Evolutionary conservation across 306 rosid species (phyloP).

Genomic region (Gynostemma pentaphyllum): DNA sequence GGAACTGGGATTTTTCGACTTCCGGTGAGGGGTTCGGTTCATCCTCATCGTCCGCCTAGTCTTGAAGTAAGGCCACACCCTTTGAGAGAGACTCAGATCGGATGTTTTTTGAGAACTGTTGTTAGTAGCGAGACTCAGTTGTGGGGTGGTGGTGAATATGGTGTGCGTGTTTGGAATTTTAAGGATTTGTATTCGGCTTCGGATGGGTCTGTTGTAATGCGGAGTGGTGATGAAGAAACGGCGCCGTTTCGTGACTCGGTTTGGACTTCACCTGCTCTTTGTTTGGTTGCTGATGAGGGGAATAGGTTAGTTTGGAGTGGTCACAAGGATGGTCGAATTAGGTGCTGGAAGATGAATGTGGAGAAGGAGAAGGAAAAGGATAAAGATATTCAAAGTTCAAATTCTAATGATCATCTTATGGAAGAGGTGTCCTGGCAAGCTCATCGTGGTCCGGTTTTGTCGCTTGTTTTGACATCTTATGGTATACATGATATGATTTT

Average conservation of each 20-base stretch:
- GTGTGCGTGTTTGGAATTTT: slow-evolving; percentile 59
- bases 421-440: slow-evolving; percentile 49
- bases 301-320: slow-evolving; percentile 75
- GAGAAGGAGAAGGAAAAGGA: no score
- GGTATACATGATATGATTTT: slow-evolving; percentile 13
- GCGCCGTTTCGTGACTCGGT: slow-evolving; percentile 61
- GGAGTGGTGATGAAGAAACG: slow-evolving; percentile 53
- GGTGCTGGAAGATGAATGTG: slow-evolving; percentile 69
- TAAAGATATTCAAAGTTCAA: neutral
- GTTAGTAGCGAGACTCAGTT: slow-evolving; percentile 44
- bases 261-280: slow-evolving; percentile 46
- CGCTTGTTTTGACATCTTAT: slow-evolving; percentile 32
- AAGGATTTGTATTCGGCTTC: slow-evolving; percentile 46
- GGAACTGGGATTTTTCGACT: slow-evolving; percentile 49
- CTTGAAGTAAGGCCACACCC: slow-evolving; percentile 80
- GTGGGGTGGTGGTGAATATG: slow-evolving; percentile 74
- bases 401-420: slow-evolving; percentile 17
- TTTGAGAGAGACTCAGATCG: slow-evolving; percentile 75
- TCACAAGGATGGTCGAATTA: slow-evolving; percentile 71
- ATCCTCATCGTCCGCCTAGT: slow-evolving; percentile 66
- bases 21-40: slow-evolving; percentile 57
- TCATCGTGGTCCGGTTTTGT: slow-evolving; percentile 35
- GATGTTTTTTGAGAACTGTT: slow-evolving; percentile 55
- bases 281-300: slow-evolving; percentile 69
- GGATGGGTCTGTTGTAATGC: slow-evolving; percentile 9